Evolutionary conservation across 371 early-diverging fungal species (phyloP).

Genomic region (Haplosporangium sp.): DNA sequence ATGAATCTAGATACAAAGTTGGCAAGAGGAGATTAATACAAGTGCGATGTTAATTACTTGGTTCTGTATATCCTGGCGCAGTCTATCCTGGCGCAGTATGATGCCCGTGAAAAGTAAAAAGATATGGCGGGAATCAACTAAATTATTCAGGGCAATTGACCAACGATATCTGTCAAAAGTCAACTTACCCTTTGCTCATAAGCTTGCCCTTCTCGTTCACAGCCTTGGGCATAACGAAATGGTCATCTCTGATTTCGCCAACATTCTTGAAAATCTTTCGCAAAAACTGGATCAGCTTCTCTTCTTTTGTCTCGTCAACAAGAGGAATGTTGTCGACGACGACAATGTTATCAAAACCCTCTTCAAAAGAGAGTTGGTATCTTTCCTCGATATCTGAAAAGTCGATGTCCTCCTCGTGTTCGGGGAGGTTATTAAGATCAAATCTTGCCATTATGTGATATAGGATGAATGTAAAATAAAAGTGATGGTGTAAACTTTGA

Average conservation of each 20-base stretch:
- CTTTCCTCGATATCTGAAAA: slow-evolving; percentile 91
- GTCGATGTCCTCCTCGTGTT: slow-evolving; percentile 82
- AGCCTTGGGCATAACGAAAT: slow-evolving; percentile 91
- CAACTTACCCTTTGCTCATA: slow-evolving; percentile 82
- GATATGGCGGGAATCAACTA: not conserved
- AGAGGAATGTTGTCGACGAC: slow-evolving; percentile 94
- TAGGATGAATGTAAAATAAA: not conserved
- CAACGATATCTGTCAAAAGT: not conserved
- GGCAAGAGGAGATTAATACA: not conserved
- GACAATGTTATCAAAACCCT: slow-evolving; percentile 87
- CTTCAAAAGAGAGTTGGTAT: slow-evolving; percentile 74
- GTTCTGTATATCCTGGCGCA: too few species aligned
- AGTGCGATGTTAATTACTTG: too few species aligned
- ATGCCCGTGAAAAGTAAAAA: not conserved
- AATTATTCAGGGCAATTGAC: not conserved
- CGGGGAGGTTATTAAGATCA: slow-evolving; percentile 70
- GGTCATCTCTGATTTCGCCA: slow-evolving; percentile 84
- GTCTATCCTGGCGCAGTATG: too few species aligned
- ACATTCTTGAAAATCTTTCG: slow-evolving; percentile 85
- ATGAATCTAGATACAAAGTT: slow-evolving; percentile 71
- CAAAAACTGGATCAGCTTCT: slow-evolving; percentile 83
- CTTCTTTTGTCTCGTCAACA: slow-evolving; percentile 90
- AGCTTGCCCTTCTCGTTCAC: slow-evolving; percentile 74
- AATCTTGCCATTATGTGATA: slow-evolving; percentile 43
- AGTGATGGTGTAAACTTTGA: not conserved